Conservation (phyloP, 768 basidiomycete genomes). For the Boletus eberwhitei region DNA sequence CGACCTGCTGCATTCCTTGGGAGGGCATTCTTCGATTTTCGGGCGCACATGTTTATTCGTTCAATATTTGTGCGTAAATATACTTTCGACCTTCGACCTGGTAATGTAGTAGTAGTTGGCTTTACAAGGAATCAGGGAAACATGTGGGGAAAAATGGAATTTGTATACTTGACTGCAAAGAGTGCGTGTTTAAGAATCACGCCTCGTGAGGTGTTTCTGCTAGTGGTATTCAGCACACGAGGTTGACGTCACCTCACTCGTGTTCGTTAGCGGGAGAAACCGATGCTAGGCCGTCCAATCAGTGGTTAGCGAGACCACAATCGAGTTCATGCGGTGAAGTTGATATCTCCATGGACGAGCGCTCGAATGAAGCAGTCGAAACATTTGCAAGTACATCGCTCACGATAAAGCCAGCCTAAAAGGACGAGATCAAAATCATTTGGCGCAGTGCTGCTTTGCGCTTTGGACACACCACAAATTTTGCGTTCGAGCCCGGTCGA, state of each 20-base stretch:
- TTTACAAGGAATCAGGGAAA: constrained; percentile 1
- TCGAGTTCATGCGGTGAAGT: no score
- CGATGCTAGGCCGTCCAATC: not conserved
- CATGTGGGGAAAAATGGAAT: not conserved
- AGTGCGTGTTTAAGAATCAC: not conserved
- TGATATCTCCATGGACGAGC: no score
- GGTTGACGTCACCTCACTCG: not conserved
- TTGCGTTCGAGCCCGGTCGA: no score
- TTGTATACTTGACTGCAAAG: not conserved
- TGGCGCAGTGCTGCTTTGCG: no score
- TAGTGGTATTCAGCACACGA: not conserved
- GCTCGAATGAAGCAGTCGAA: no score
- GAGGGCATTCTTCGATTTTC: not conserved
- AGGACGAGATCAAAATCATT: no score
- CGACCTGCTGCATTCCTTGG: constrained; percentile 4
- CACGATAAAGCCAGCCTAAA: no score
- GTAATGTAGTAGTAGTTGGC: constrained; percentile 18
- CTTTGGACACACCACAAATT: no score
- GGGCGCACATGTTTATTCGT: constrained; percentile 15
- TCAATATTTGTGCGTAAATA: constrained; percentile 11
- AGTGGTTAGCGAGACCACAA: no score
- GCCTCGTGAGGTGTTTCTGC: not conserved
- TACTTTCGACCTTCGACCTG: constrained; percentile 23
- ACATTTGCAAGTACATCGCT: no score
- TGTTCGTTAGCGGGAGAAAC: not conserved